A percentile compares a stretch with the other conserved stretches of the same genome.
These are phyloP conservation scores for Suhomyces taliae DNA, from an alignment of 1,139 yeast genomes.

Conservation along the genomic window DNA sequence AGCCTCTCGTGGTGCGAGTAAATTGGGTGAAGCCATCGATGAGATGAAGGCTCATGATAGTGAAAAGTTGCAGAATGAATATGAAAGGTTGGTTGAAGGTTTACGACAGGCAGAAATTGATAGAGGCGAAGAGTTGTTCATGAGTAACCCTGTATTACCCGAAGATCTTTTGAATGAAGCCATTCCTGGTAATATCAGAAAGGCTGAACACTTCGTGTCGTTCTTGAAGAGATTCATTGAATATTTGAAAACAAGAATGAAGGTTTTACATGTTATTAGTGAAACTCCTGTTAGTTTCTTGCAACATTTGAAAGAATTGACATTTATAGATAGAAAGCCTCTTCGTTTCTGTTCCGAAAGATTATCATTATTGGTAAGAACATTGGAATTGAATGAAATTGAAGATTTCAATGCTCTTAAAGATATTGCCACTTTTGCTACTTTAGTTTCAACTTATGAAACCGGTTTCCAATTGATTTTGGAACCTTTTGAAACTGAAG, in stretches of 20 bases:
- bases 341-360: slow-evolving; percentile 89
- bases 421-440: slow-evolving; percentile 96
- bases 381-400: slow-evolving; percentile 81
- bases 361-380: slow-evolving; percentile 80
- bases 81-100: slow-evolving; percentile 88
- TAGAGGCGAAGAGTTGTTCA: slow-evolving; percentile 74
- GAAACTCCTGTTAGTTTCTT: slow-evolving; percentile 93
- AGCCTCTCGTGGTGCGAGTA: slow-evolving; percentile 69
- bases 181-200: slow-evolving; percentile 92
- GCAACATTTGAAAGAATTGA: slow-evolving; percentile 88
- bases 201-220: slow-evolving; percentile 95
- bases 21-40: slow-evolving; percentile 71
- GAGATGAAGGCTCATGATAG: slow-evolving; percentile 83
- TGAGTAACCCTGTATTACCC: slow-evolving; percentile 86
- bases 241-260: slow-evolving; percentile 94
- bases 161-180: slow-evolving; percentile 87
- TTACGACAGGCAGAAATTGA: slow-evolving; percentile 74
- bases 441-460: slow-evolving; percentile 92
- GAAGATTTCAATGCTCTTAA: slow-evolving; percentile 92
- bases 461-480: slow-evolving; percentile 86
- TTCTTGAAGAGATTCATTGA: slow-evolving; percentile 90
- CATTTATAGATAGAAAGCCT: slow-evolving; percentile 91
- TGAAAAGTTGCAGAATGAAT: slow-evolving; percentile 81
- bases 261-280: slow-evolving; percentile 92
- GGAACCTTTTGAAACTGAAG: slow-evolving; percentile 96